A percentile compares a stretch with the other conserved stretches of the same genome.
Evolutionary conservation across 176 grass and related monocot species (phyloP).

Genomic region (Echinochloa phyllopogon): DNA sequence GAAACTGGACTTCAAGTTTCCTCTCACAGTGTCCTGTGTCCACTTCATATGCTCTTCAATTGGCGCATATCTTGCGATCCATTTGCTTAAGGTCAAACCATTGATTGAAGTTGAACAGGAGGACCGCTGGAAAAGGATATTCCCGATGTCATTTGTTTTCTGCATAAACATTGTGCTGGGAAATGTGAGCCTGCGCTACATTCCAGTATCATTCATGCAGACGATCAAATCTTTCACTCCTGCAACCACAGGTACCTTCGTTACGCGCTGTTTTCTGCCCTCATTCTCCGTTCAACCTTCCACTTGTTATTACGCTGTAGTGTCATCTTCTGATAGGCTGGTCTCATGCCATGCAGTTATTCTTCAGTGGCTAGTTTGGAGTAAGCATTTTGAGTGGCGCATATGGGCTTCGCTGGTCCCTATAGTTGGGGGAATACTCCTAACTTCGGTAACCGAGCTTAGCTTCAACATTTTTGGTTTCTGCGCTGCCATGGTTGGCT

Average conservation of each 20-base stretch:
- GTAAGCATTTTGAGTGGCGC: conserved; percentile 85
- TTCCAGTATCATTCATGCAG: conserved; percentile 98
- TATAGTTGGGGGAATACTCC: conserved; percentile 92
- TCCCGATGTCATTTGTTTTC: conserved; percentile 98
- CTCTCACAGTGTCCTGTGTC: conserved; percentile 91
- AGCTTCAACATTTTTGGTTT: conserved; percentile 98
- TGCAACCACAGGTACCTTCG: conserved; percentile 79
- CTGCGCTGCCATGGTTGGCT: conserved; percentile 91
- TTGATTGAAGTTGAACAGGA: conserved; percentile 76
- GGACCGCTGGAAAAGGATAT: conserved; percentile 97
- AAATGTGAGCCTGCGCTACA: conserved; percentile 93
- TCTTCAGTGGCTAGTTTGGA: conserved; percentile 97
- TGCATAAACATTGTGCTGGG: conserved; percentile 98
- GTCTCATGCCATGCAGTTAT: conserved; percentile 62
- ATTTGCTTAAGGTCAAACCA: conserved; percentile 80
- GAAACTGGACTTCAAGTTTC: conserved; percentile 99
- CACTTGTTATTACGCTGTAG: not conserved
- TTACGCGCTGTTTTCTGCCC: not conserved
- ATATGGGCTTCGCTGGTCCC: conserved; percentile 95
- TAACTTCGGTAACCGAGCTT: conserved; percentile 92
- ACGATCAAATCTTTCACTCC: conserved; percentile 99
- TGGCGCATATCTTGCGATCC: conserved; percentile 84
- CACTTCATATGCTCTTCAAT: conserved; percentile 96
- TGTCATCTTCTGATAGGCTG: not conserved
- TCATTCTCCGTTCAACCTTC: not conserved